Evolutionary conservation across 345 rosid species (phyloP).

Genomic region (Cardiospermum halicacabum): DNA sequence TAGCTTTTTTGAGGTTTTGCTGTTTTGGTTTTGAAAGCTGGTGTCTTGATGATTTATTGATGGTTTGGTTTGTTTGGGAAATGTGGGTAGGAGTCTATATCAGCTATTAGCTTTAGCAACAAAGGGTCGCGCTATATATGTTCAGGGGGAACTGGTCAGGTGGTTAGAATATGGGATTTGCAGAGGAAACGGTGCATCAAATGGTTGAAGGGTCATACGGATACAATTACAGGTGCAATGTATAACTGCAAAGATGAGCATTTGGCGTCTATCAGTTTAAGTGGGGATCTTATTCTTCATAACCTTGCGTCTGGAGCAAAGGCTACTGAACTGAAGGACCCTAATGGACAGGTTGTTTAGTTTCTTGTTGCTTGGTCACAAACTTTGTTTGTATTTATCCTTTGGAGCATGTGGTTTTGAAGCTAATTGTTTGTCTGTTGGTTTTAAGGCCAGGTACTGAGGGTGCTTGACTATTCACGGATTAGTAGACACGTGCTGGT

Average conservation of each 20-base stretch:
- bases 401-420: slow-evolving; percentile 18
- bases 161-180: slow-evolving; percentile 95
- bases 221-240: slow-evolving; percentile 78
- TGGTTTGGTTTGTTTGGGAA: slow-evolving; percentile 6
- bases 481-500: slow-evolving; percentile 85
- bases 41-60: slow-evolving; percentile 13
- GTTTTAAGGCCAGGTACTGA: slow-evolving; percentile 88
- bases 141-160: slow-evolving; percentile 90
- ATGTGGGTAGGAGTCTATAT: slow-evolving; percentile 68
- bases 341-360: slow-evolving; percentile 80
- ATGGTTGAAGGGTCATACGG: slow-evolving; percentile 88
- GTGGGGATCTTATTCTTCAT: slow-evolving; percentile 90
- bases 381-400: slow-evolving; percentile 13
- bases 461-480: slow-evolving; percentile 96
- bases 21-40: not conserved
- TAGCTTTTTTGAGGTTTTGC: not conserved
- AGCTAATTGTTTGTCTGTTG: slow-evolving; percentile 39
- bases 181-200: slow-evolving; percentile 90
- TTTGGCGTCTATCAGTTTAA: slow-evolving; percentile 86
- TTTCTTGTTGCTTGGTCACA: slow-evolving; percentile 23
- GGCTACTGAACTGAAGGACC: slow-evolving; percentile 92
- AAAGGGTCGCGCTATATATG: slow-evolving; percentile 90
- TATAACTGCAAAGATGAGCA: slow-evolving; percentile 98
- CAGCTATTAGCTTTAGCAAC: slow-evolving; percentile 77
- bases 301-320: slow-evolving; percentile 91